Evolutionary conservation across 2,329 filamentous ascomycete genomes (phyloP), one percentile per base, ranked within the genome.

Genomic region (Raffaelea albimanens): DNA sequence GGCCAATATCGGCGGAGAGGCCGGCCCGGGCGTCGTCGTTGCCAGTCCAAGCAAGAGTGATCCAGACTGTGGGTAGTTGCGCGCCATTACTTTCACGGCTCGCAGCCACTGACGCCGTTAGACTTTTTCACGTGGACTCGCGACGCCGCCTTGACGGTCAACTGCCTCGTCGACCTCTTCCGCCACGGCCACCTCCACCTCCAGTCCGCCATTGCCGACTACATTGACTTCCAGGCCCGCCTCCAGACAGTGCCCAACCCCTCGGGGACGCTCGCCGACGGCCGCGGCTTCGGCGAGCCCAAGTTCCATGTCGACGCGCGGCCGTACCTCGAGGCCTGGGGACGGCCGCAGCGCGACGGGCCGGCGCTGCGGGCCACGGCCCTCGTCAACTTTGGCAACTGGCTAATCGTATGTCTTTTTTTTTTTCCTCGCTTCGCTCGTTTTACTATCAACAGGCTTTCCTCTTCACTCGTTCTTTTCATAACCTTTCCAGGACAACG

Each of bases 301-400:
- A 90, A 90, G 64, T 90, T 78, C 64, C 70, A 83, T 48, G 77
- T 79, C 38, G 75, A 88, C 54, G 64, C 75, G 50, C 75, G 69
- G 9, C 70, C 78, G 8, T 89, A 78, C 60, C 84, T 78, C 2
- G 82, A 77, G 22, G 60, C 67, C 5, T 91, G 87, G 87, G 86
- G 70, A 61, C 78, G 87, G 19, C 87, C 87, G 13, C 87, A 93
- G 63, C 74, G 83, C 40, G 87, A 93, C 63, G 87, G 87, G 0
- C 87, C 87, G 21, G 79, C 87, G 20, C 73, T 93, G 36, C 75
- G 87, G 45, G 86, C 85, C 1, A 87, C 80, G 41, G 78, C 87
- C 2, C 64, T 93, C 57, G 82, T 85, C 47, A 71, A 72, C 0
- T 93, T 90, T 59, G 76, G 82, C 7, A 80, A 82, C 58, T 87